phyloP scores from a whole-genome alignment of 2,329 filamentous ascomycete genomes.

The Trichoderma breve region DNA sequence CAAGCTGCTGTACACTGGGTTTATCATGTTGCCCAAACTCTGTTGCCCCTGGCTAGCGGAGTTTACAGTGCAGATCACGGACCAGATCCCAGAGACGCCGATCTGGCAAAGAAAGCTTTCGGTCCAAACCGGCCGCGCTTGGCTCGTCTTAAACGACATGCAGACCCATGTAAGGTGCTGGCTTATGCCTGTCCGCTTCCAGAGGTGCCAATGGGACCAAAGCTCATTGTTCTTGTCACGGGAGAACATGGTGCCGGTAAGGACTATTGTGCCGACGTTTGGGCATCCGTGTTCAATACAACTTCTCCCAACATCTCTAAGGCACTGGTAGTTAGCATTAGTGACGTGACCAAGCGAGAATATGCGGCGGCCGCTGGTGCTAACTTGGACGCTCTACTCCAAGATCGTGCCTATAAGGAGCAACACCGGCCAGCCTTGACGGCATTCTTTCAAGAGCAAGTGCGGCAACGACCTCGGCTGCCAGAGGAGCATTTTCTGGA shows the following conservation, averaged over 20 bases:
- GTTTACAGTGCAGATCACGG: slow-evolving; percentile 62
- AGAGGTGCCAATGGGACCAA: slow-evolving; percentile 34
- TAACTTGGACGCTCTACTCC: slow-evolving; percentile 47
- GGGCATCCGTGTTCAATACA: slow-evolving; percentile 43
- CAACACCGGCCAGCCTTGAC: slow-evolving; percentile 53
- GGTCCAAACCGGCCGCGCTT: slow-evolving; percentile 52
- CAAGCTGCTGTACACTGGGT: slow-evolving; percentile 51
- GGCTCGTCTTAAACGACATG: slow-evolving; percentile 46
- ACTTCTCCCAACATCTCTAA: slow-evolving; percentile 30
- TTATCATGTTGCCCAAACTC: slow-evolving; percentile 45
- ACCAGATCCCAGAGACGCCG: slow-evolving; percentile 56
- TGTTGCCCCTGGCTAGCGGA: slow-evolving; percentile 52
- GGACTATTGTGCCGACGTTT: slow-evolving; percentile 56
- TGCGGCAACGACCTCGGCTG: slow-evolving; percentile 43
- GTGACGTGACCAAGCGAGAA: slow-evolving; percentile 55
- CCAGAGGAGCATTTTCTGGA: slow-evolving; percentile 51
- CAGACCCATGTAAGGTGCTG: slow-evolving; percentile 52
- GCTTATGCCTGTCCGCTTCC: slow-evolving; percentile 56
- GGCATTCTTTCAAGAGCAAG: slow-evolving; percentile 48
- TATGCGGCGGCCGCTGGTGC: slow-evolving; percentile 51
- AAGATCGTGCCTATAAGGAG: slow-evolving; percentile 61
- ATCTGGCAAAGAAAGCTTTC: slow-evolving; percentile 54
- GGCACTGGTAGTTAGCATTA: slow-evolving; percentile 52
- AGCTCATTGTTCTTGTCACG: slow-evolving; percentile 57
- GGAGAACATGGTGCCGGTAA: slow-evolving; percentile 57